Percentiles rank a stretch among this genome's conserved stretches.
phyloP scores from a whole-genome alignment of 116 monocot species.

The Dioscorea cayenensis region DNA sequence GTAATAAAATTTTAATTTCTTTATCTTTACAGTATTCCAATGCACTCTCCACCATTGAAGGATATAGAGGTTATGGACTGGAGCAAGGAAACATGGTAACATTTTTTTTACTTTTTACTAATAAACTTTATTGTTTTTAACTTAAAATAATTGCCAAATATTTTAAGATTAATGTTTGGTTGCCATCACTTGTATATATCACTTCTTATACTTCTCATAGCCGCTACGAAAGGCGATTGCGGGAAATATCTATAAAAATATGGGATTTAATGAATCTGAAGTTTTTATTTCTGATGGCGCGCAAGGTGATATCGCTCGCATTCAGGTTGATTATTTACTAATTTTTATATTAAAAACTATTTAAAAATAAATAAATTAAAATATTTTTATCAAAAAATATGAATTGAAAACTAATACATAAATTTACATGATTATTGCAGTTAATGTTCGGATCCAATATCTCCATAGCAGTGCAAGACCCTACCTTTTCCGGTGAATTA shows the following conservation, averaged over 20 bases:
- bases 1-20: neutral
- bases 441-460: slow-evolving; percentile 67
- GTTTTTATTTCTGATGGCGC: slow-evolving; percentile 89
- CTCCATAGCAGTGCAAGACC: slow-evolving; percentile 85
- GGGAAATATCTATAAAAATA: slow-evolving; percentile 39
- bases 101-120: neutral
- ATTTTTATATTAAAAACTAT: neutral
- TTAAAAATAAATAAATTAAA: too few species aligned
- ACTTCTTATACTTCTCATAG: slow-evolving; percentile 12
- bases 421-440: slow-evolving; percentile 21
- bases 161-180: too few species aligned
- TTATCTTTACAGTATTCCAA: slow-evolving; percentile 44
- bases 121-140: neutral
- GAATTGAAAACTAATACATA: neutral
- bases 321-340: slow-evolving; percentile 46
- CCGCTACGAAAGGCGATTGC: slow-evolving; percentile 59
- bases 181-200: neutral
- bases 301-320: slow-evolving; percentile 71
- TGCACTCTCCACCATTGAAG: slow-evolving; percentile 55
- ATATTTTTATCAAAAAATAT: too few species aligned
- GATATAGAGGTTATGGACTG: slow-evolving; percentile 80
- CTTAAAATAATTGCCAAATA: neutral
- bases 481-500: slow-evolving; percentile 76
- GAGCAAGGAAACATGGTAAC: slow-evolving; percentile 91
- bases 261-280: slow-evolving; percentile 44